A percentile compares a stretch with the other conserved stretches of the same genome.
Evolutionary conservation across 805 yeast species (phyloP).

Genomic region (Ogataea trehalophila): DNA sequence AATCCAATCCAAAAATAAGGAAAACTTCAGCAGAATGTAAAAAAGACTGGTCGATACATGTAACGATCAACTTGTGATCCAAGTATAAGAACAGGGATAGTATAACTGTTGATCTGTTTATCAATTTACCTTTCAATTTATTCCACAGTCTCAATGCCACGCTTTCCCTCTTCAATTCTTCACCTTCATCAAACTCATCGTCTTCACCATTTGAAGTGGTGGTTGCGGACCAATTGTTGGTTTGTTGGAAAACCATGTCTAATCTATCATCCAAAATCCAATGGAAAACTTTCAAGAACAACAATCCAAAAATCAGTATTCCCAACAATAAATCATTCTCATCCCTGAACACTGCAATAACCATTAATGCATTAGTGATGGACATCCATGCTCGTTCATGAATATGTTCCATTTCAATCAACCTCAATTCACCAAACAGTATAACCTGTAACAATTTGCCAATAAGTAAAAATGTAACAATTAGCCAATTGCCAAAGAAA

Average conservation of each 20-base stretch:
- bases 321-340: slow-evolving; percentile 43
- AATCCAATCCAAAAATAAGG: slow-evolving; percentile 71
- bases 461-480: slow-evolving; percentile 29
- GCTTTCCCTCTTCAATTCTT: not conserved
- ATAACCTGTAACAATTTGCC: slow-evolving; percentile 48
- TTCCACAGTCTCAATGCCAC: not conserved
- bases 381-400: slow-evolving; percentile 63
- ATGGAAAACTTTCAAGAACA: slow-evolving; percentile 65
- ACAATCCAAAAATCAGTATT: slow-evolving; percentile 30
- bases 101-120: slow-evolving; percentile 41
- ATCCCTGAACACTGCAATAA: slow-evolving; percentile 48
- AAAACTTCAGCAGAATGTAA: slow-evolving; percentile 51
- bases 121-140: slow-evolving; percentile 19
- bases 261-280: slow-evolving; percentile 57
- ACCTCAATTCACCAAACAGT: slow-evolving; percentile 70
- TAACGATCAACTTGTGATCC: slow-evolving; percentile 50
- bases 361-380: slow-evolving; percentile 56
- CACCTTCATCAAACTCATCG: not conserved
- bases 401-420: slow-evolving; percentile 71
- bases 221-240: slow-evolving; percentile 17
- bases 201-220: slow-evolving; percentile 14
- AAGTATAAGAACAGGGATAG: slow-evolving; percentile 38
- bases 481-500: slow-evolving; percentile 39
- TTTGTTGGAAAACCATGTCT: slow-evolving; percentile 43
- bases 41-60: slow-evolving; percentile 53